These are phyloP conservation scores for Chaetomium sp. DNA, from an alignment of 2,329 filamentous ascomycete species.

Conservation along the genomic window DNA sequence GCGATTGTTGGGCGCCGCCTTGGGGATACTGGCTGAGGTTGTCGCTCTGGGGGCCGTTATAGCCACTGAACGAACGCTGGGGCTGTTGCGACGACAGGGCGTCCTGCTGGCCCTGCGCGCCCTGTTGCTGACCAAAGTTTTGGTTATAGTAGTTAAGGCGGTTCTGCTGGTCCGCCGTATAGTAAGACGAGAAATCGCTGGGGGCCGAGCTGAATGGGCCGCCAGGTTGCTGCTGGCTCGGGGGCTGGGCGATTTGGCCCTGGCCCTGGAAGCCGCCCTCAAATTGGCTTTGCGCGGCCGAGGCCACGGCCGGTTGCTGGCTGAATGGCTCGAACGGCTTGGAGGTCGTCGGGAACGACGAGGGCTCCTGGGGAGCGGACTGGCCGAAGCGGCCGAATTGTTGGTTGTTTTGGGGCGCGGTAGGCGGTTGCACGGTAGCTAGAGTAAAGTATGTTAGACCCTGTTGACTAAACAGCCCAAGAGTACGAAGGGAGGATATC, in stretches of 20 bases:
- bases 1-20: constrained; percentile 62
- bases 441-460: constrained; percentile 30
- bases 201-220: constrained; percentile 67
- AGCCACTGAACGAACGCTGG: constrained; percentile 71
- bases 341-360: constrained; percentile 48
- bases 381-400: constrained; percentile 68
- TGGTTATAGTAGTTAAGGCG: constrained; percentile 69
- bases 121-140: constrained; percentile 50
- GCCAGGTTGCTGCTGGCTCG: constrained; percentile 53
- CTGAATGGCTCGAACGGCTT: constrained; percentile 86
- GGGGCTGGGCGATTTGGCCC: constrained; percentile 52
- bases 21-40: constrained; percentile 67
- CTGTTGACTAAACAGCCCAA: constrained; percentile 27
- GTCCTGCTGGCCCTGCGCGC: constrained; percentile 65
- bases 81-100: constrained; percentile 53
- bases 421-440: constrained; percentile 48
- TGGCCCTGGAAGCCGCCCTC: constrained; percentile 52
- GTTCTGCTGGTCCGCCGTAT: constrained; percentile 66
- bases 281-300: constrained; percentile 47
- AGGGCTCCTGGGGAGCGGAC: constrained; percentile 52
- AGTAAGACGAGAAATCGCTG: constrained; percentile 78
- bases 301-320: constrained; percentile 57
- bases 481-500: constrained; percentile 19
- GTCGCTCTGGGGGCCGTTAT: constrained; percentile 59
- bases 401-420: constrained; percentile 44